These are phyloP conservation scores for Dioscorea zingiberensis DNA, from an alignment of 106 monocot genomes.

Conservation along the genomic window DNA sequence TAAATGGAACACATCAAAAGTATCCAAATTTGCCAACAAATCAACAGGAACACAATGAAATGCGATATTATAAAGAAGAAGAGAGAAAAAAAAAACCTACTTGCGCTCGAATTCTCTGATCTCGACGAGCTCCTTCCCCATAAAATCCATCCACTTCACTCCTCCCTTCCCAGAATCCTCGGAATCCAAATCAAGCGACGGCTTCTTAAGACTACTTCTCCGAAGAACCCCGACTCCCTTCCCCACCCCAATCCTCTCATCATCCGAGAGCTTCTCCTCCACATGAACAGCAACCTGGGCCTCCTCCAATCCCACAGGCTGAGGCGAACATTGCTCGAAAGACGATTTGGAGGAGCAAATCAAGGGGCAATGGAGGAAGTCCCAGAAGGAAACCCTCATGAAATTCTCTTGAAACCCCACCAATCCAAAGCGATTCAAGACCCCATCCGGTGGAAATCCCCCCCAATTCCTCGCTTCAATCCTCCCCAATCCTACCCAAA, in stretches of 20 bases:
- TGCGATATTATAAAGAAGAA: background rate
- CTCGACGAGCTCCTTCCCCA: conserved; percentile 10
- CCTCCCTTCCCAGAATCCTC: conserved; percentile 1
- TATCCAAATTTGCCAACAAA: background rate
- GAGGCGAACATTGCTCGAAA: background rate
- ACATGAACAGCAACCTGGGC: conserved; percentile 1
- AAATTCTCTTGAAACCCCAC: background rate
- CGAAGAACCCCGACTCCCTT: conserved; percentile 18
- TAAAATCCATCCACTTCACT: conserved; percentile 7
- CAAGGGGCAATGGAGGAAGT: conserved; percentile 10
- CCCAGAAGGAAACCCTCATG: conserved; percentile 20
- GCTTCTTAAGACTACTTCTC: conserved; percentile 51
- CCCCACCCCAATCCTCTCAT: conserved; percentile 23
- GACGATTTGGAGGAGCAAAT: conserved; percentile 25
- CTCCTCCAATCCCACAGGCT: background rate
- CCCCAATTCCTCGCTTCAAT: too few species aligned
- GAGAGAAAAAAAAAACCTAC: background rate
- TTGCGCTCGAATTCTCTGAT: background rate
- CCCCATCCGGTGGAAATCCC: too few species aligned
- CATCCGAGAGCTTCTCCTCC: conserved; percentile 7
- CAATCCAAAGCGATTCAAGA: too few species aligned
- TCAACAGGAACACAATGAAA: background rate
- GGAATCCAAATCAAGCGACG: background rate
- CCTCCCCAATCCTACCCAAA: too few species aligned
- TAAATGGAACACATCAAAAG: too few species aligned